A percentile compares a stretch with the other conserved stretches of the same genome.
These are phyloP conservation scores for Sphagnum contortum DNA, from an alignment of 225 moss, liverwort and hornwort genomes.

Conservation along the genomic window DNA sequence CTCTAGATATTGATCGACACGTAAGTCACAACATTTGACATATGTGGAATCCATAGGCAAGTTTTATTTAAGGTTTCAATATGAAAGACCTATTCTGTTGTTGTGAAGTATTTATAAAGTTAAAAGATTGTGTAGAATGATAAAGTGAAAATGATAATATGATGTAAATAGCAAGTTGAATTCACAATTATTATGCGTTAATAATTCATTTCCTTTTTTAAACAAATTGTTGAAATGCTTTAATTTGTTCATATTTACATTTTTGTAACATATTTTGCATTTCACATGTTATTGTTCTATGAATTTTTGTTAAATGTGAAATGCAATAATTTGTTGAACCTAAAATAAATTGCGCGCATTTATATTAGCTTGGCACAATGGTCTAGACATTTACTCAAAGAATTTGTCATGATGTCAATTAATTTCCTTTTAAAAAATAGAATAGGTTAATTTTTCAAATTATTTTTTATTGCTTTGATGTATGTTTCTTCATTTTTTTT, in stretches of 20 bases:
- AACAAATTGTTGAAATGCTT: too few relatives aligned
- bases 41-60: constrained; percentile 1
- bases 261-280: background rate
- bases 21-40: background rate
- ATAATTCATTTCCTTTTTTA: too few relatives aligned
- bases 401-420: constrained; percentile 3
- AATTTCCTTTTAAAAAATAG: background rate
- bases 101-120: too few relatives aligned
- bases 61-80: too few relatives aligned
- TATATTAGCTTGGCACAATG: constrained; percentile 2
- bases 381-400: background rate
- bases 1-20: constrained; percentile 1
- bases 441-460: background rate
- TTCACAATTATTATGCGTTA: too few relatives aligned
- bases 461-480: background rate
- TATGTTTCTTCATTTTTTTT: background rate
- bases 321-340: constrained; percentile 5
- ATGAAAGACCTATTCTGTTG: too few relatives aligned
- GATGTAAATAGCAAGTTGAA: too few relatives aligned
- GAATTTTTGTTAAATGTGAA: constrained; percentile 8
- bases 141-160: too few relatives aligned
- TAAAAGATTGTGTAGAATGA: too few relatives aligned
- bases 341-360: constrained; percentile 2
- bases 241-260: too few relatives aligned
- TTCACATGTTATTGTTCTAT: constrained; percentile 4